Percentiles rank a stretch among this genome's conserved stretches.
Evolutionary conservation across 163 green algal species (phyloP).

Genomic region (Scenedesmus sp.): DNA sequence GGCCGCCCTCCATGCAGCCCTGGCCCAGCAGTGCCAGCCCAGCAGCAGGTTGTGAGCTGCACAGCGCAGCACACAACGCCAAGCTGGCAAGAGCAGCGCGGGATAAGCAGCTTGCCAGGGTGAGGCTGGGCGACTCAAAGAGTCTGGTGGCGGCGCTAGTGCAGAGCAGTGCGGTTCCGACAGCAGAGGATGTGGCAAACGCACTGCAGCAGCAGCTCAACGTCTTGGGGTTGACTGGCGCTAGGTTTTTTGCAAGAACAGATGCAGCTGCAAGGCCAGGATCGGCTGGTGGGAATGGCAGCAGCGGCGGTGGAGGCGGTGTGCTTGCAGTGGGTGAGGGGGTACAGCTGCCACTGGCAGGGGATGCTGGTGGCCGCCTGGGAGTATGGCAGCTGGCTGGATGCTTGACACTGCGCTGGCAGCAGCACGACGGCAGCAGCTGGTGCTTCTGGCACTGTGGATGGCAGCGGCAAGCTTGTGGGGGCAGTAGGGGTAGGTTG

Average conservation of each 20-base stretch:
- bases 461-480: slow-evolving; percentile 8
- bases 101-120: slow-evolving; percentile 7
- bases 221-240: neutral
- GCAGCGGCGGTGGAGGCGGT: neutral
- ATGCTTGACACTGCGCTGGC: neutral
- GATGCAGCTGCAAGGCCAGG: neutral
- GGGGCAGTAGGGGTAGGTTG: neutral
- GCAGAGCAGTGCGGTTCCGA: neutral
- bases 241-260: neutral
- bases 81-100: slow-evolving; percentile 6
- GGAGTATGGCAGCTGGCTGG: neutral
- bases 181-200: neutral
- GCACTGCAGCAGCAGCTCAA: slow-evolving; percentile 32
- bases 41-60: neutral
- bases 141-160: neutral
- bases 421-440: slow-evolving; percentile 6
- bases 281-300: neutral
- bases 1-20: slow-evolving; percentile 5
- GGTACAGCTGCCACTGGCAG: neutral
- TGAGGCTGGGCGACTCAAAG: neutral
- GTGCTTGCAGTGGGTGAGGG: neutral
- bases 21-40: neutral
- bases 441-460: neutral
- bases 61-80: slow-evolving; percentile 34
- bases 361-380: neutral